Base-by-base conservation (phyloP, 352 stramenopile genomes). In the Pythium sukuiense region DNA sequence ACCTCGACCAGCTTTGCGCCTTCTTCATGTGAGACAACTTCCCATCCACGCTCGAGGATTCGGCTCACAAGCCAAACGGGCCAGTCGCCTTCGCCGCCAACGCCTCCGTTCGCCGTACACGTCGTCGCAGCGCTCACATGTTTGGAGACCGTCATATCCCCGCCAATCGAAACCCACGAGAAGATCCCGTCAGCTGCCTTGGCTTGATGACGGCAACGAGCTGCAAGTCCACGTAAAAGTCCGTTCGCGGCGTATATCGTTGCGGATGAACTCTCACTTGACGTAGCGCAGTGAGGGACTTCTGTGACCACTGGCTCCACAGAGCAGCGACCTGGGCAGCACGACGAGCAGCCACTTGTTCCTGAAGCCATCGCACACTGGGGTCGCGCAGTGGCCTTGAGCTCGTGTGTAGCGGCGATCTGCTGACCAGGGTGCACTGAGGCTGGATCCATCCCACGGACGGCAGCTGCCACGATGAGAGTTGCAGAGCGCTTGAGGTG, bases 131-230 rank as follows among this genome's bases (percentile, higher is more conserved):
- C 63, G 8, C 14, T 64, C 33, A 81, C 65, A 18, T 14, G 69
- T 60, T 72, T 61, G 8, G 67, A 32, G 6, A 27, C 13, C n/a
- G 61, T 67, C 58, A 71, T 59, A 48, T 79, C 69, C 9, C 76
- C 66, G 24, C 72, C 72, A 33, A 76, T 53, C 2, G 72, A 76
- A 61, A 80, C 70, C 73, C 73, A 80, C 32, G 73, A 63, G 52
- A 80, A 52, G 13, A 77, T 63, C 30, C 68, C 71, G 26, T 76
- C 69, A 24, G 43, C 35, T 30, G 74, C 60, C 20, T 49, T 60
- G 33, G 76, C 66, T 16, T 66, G 39, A 61, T 65, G 57, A 65
- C 41, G 58, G 65, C 64, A 18, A 71, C 50, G 52, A 71, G 2
- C 32, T 71, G 64, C 16, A 71, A 27, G 14, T 71, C 50, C 14